Percentiles rank a stretch among this genome's conserved stretches.
Conservation (phyloP, 108 stramenopile genomes). For the Cyclotella kingstonii region DNA sequence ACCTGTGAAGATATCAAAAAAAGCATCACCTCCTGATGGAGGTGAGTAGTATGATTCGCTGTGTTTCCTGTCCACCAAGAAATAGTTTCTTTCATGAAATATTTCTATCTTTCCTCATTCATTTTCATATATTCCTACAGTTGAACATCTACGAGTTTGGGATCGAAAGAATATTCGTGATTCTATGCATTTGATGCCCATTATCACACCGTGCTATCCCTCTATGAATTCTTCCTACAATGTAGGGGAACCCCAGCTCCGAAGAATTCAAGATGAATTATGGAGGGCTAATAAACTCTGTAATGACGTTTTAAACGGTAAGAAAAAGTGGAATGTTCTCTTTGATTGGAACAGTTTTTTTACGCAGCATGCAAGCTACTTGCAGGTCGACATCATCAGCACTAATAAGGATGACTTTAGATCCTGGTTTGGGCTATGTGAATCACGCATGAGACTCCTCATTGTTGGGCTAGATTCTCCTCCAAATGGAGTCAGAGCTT, state of each 20-base stretch:
- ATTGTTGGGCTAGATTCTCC: conserved; percentile 63
- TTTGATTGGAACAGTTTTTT: conserved; percentile 54
- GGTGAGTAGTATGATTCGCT: not conserved
- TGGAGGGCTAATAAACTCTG: conserved; percentile 49
- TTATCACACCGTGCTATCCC: conserved; percentile 97
- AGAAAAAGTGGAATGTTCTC: conserved; percentile 40
- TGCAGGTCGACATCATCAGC: conserved; percentile 63
- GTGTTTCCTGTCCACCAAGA: not conserved
- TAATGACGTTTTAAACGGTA: conserved; percentile 9
- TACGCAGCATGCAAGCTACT: conserved; percentile 40
- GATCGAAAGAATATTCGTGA: conserved; percentile 81
- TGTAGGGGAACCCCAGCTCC: conserved; percentile 83
- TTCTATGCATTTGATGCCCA: conserved; percentile 84
- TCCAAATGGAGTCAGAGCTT: conserved; percentile 45
- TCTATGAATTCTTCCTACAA: conserved; percentile 96
- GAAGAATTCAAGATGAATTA: conserved; percentile 79
- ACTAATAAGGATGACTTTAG: conserved; percentile 50
- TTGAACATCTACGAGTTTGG: conserved; percentile 59
- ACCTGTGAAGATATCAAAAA: conserved; percentile 49
- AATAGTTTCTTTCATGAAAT: not conserved
- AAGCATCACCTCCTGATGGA: conserved; percentile 8
- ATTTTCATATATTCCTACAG: conserved; percentile 14
- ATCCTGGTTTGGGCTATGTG: conserved; percentile 77
- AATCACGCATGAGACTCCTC: conserved; percentile 67
- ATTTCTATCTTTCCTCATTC: conserved; percentile 9